Evolutionary conservation across 2,329 filamentous ascomycete species (phyloP), one percentile per base, ranked within the genome.

Genomic region (Cladophialophora carrionii): DNA sequence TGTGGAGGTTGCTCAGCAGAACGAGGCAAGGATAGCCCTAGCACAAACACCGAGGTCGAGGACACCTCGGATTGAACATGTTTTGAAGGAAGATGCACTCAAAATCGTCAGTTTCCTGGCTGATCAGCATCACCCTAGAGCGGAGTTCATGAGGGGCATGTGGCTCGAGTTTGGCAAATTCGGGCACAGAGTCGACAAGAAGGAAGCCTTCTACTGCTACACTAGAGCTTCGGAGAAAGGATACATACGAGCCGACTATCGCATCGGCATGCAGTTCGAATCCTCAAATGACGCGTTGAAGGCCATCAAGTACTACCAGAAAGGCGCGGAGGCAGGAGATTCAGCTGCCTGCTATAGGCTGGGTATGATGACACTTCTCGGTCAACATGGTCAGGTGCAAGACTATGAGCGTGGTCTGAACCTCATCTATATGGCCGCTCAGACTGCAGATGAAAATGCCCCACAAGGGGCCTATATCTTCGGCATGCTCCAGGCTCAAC

Each of bases 151-250:
- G 81, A 88, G 88, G 73, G 91, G 92, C 65, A 97, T 96, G 84
- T 99, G 95, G 95, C 83, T 96, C 57, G 95, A 99, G 76, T 99
- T 98, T 82, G 95, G 95, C 72, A 96, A 96, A 75, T 98, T 97
- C 75, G 92, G 92, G 46, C 88, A 89, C 77, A 87, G 92, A 31
- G 84, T 92, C 66, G 95, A 99, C 81, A 96, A 96, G 80, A 93
- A 94, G 73, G 94, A 97, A 79, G 94, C 95, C 7, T 98, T 96
- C 76, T 80, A 88, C 67, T 90, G 90, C 73, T 99, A 98, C 79
- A 87, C 88, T 68, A 84, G 89, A 72, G 91, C 95, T n/a, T 64
- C 71, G 4, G 90, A 93, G 72, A 88, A 91, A 72, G 92, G 92
- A 64, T 96, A 93, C 78, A 87, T 89, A 24, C 85, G 95, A 72